A percentile compares a stretch with the other conserved stretches of the same genome.
Conservation (phyloP, 2,329 filamentous ascomycete species). For the Zymoseptoria passerinii region DNA sequence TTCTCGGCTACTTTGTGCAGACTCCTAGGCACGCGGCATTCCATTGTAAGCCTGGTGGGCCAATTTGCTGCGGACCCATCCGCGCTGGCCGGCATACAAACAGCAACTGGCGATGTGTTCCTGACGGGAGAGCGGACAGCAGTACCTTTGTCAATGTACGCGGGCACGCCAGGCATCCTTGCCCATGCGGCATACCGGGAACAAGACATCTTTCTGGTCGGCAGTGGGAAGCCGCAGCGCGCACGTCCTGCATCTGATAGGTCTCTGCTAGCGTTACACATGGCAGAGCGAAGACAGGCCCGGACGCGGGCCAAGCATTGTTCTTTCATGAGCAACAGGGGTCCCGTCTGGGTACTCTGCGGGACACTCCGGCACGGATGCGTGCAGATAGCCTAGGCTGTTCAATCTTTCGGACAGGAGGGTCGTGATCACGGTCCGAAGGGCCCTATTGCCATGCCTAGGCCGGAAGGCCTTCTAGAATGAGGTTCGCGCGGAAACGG, state of each 20-base stretch:
- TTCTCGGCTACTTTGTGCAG: constrained; percentile 10
- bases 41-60: constrained; percentile 14
- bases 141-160: constrained; percentile 17
- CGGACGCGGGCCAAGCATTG: constrained; percentile 1
- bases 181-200: constrained; percentile 14
- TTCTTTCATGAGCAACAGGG: background rate
- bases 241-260: constrained; percentile 17
- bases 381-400: constrained; percentile 7
- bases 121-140: constrained; percentile 12
- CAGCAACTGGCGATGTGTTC: constrained; percentile 12
- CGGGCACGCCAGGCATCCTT: constrained; percentile 12
- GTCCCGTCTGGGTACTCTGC: background rate
- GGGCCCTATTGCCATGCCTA: constrained; percentile 7
- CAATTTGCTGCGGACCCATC: constrained; percentile 9
- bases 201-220: constrained; percentile 11
- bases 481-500: constrained; percentile 13
- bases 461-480: constrained; percentile 17
- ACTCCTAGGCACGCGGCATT: constrained; percentile 7
- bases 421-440: background rate
- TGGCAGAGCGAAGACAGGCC: constrained; percentile 7
- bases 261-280: constrained; percentile 10
- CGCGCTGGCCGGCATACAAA: constrained; percentile 17
- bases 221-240: constrained; percentile 12
- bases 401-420: background rate
- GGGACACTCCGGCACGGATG: constrained; percentile 13